Percentiles rank a stretch among this genome's conserved stretches.
phyloP scores from a whole-genome alignment of 2,329 filamentous ascomycete species.

The Cercospora zeae-maydis region DNA sequence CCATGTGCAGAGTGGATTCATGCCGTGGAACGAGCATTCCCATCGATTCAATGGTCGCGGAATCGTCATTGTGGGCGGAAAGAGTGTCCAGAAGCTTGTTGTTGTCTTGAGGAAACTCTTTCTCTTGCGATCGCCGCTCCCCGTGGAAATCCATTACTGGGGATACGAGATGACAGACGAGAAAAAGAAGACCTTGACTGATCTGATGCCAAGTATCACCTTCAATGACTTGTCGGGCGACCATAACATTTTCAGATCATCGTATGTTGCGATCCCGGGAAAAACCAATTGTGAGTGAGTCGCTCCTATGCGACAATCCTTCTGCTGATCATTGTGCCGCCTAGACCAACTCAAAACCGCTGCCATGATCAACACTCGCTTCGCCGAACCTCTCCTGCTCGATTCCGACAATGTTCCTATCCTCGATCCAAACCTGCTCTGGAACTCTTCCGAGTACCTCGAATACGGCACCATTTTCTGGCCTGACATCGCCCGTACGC shows the following conservation, averaged over 20 bases:
- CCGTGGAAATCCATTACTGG: constrained; percentile 36
- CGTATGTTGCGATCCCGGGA: constrained; percentile 16
- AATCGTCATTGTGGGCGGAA: constrained; percentile 35
- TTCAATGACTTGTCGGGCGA: constrained; percentile 33
- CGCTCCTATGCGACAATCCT: not conserved
- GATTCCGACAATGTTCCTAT: constrained; percentile 40
- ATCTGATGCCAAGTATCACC: constrained; percentile 24
- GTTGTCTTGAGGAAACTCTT: constrained; percentile 21
- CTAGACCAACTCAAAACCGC: constrained; percentile 36
- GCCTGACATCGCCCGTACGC: constrained; percentile 39
- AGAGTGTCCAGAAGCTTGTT: constrained; percentile 28
- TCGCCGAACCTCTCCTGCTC: constrained; percentile 37
- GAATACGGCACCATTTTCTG: constrained; percentile 38
- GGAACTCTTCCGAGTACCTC: constrained; percentile 28
- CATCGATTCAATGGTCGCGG: constrained; percentile 32
- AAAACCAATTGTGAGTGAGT: constrained; percentile 14
- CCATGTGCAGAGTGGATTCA: constrained; percentile 22
- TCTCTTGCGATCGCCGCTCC: constrained; percentile 23
- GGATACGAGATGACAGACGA: constrained; percentile 29
- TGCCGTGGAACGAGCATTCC: constrained; percentile 21
- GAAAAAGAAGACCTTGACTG: constrained; percentile 18
- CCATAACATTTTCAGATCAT: constrained; percentile 25
- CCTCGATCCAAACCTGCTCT: constrained; percentile 33
- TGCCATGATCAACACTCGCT: constrained; percentile 38
- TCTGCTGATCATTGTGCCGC: not conserved